phyloP scores from a whole-genome alignment of 768 basidiomycete genomes.

The Pisolithus tinctorius region DNA sequence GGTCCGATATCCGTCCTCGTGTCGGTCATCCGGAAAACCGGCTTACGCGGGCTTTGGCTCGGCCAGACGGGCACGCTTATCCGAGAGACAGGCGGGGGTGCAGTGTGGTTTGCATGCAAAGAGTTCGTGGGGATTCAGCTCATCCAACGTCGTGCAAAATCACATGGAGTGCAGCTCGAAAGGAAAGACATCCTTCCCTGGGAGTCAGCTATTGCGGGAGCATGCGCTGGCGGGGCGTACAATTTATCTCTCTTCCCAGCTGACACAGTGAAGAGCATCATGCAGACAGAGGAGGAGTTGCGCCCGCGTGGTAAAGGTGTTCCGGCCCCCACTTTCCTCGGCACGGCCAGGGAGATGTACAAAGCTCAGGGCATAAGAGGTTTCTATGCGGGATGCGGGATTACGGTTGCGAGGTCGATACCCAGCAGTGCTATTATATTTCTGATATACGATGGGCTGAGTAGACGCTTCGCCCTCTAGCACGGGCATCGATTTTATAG shows the following conservation, averaged over 20 bases:
- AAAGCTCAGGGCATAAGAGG: conserved; percentile 70
- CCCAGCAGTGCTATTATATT: conserved; percentile 93
- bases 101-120: conserved; percentile 89
- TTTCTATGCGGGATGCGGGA: conserved; percentile 88
- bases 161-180: conserved; percentile 17
- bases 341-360: conserved; percentile 67
- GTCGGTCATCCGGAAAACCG: conserved; percentile 56
- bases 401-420: conserved; percentile 79
- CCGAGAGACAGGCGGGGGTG: conserved; percentile 86
- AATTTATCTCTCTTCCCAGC: conserved; percentile 92
- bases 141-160: conserved; percentile 38
- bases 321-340: conserved; percentile 39
- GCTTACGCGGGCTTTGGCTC: conserved; percentile 88
- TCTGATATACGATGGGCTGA: conserved; percentile 81
- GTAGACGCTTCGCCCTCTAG: conserved; percentile 37
- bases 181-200: conserved; percentile 55
- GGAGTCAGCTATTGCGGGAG: conserved; percentile 85
- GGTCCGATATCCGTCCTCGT: conserved; percentile 69
- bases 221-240: conserved; percentile 78
- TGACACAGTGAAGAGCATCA: conserved; percentile 89
- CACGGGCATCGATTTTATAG: not conserved
- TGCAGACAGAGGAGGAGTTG: conserved; percentile 91
- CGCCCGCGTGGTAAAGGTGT: conserved; percentile 39
- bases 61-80: conserved; percentile 92
- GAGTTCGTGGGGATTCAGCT: conserved; percentile 66